Conservation (phyloP, 495 filamentous ascomycete genomes). For the Immersiella caudata region DNA sequence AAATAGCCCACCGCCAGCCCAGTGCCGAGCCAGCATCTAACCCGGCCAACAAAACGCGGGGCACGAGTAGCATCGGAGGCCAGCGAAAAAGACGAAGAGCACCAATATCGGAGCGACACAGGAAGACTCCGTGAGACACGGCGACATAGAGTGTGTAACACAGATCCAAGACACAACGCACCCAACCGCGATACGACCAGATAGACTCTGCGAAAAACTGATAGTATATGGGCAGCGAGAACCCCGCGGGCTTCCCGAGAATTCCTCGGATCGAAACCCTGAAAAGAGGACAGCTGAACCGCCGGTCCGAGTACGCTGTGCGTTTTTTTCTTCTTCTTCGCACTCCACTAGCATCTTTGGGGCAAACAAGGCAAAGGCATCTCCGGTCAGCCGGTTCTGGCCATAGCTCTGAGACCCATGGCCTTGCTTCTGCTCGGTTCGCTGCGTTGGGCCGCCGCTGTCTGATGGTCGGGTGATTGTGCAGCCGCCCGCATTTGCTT, state of each 20-base stretch:
- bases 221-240: background rate
- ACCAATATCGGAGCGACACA: background rate
- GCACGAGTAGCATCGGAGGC: background rate
- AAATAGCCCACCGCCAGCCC: background rate
- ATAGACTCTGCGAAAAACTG: slow-evolving; percentile 3
- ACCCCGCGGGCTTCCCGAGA: background rate
- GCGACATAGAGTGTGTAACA: background rate
- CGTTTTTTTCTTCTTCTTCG: background rate
- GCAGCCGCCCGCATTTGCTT: slow-evolving; percentile 9
- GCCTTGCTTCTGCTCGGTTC: background rate
- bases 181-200: background rate
- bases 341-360: background rate
- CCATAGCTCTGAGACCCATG: slow-evolving; percentile 4
- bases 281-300: background rate
- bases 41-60: background rate
- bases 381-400: slow-evolving; percentile 5
- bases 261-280: no score
- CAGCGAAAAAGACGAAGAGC: background rate
- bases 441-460: background rate
- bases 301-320: background rate
- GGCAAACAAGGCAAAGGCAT: background rate
- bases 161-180: background rate
- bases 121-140: background rate
- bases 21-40: background rate
- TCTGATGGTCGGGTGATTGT: slow-evolving; percentile 3